Conservation (phyloP, 225 moss, liverwort and hornwort genomes). For the Marchantia paleacea region DNA sequence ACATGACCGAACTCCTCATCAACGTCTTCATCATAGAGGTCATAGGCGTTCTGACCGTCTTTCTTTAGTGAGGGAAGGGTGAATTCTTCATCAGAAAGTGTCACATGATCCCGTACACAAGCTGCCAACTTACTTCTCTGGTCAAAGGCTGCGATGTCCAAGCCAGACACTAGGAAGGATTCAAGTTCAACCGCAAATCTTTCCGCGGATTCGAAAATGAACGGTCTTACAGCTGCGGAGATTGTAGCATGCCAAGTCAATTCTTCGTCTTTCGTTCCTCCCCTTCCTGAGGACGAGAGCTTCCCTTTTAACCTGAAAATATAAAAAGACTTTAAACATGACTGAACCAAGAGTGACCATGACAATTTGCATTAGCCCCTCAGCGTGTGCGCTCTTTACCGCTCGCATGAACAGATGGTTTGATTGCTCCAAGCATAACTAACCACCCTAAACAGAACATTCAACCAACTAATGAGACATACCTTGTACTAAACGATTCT, state of each 20-base stretch:
- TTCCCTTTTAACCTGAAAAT: constrained; percentile 23
- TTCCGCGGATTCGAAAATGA: constrained; percentile 80
- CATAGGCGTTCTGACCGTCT: neutral
- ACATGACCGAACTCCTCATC: constrained; percentile 29
- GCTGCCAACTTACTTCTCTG: constrained; percentile 25
- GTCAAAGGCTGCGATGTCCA: constrained; percentile 82
- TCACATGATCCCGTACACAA: constrained; percentile 4
- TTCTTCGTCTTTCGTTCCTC: constrained; percentile 15
- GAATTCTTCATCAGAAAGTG: neutral
- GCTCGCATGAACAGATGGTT: neutral
- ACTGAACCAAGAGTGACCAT: neutral
- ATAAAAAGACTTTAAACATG: neutral
- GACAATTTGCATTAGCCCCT: neutral
- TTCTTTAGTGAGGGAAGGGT: constrained; percentile 4
- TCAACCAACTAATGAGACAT: neutral
- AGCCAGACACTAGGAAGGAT: constrained; percentile 67
- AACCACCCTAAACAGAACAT: neutral
- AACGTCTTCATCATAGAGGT: constrained; percentile 63
- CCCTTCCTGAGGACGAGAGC: constrained; percentile 23
- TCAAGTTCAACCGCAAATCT: constrained; percentile 78
- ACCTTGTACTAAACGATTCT: constrained; percentile 64
- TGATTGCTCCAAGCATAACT: neutral
- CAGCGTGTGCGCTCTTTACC: neutral
- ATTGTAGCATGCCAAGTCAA: constrained; percentile 60
- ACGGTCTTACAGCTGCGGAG: constrained; percentile 66